phyloP scores from a whole-genome alignment of 208 protist species.

The Balamuthia mandrillaris region DNA sequence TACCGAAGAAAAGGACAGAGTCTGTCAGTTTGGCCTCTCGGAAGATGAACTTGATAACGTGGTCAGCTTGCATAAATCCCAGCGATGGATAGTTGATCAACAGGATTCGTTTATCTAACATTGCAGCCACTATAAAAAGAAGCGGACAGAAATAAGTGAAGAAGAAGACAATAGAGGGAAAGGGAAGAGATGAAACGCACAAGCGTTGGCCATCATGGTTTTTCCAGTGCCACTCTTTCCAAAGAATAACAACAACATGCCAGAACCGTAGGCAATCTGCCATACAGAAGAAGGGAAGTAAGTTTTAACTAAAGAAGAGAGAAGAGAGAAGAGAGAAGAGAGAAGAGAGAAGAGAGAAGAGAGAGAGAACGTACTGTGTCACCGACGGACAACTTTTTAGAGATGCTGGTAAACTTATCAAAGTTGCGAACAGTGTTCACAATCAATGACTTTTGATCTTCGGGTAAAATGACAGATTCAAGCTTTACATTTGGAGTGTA shows the following conservation, averaged over 20 bases:
- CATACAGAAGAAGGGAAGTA: background rate
- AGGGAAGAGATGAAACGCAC: no score
- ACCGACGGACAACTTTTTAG: background rate
- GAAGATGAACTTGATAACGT: slow-evolving; percentile 53
- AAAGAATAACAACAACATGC: slow-evolving; percentile 49
- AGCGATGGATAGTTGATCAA: slow-evolving; percentile 59
- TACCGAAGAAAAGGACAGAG: slow-evolving; percentile 55
- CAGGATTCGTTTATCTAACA: slow-evolving; percentile 46
- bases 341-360: background rate
- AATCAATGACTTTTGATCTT: slow-evolving; percentile 49
- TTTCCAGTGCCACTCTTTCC: slow-evolving; percentile 51
- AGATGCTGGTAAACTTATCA: slow-evolving; percentile 10
- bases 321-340: background rate
- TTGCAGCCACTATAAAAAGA: slow-evolving; percentile 25
- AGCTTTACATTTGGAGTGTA: slow-evolving; percentile 47
- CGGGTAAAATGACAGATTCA: slow-evolving; percentile 38
- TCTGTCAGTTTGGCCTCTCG: slow-evolving; percentile 62
- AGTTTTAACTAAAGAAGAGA: background rate
- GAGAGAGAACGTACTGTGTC: no score
- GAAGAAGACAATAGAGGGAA: no score
- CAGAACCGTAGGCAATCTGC: slow-evolving; percentile 2
- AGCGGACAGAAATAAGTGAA: background rate
- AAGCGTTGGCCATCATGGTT: slow-evolving; percentile 52
- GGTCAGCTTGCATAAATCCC: background rate
- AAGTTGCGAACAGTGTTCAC: slow-evolving; percentile 44